Evolutionary conservation across 345 rosid species (phyloP), one percentile per base, ranked within the genome.

Genomic region (Hypericum androsaemum): DNA sequence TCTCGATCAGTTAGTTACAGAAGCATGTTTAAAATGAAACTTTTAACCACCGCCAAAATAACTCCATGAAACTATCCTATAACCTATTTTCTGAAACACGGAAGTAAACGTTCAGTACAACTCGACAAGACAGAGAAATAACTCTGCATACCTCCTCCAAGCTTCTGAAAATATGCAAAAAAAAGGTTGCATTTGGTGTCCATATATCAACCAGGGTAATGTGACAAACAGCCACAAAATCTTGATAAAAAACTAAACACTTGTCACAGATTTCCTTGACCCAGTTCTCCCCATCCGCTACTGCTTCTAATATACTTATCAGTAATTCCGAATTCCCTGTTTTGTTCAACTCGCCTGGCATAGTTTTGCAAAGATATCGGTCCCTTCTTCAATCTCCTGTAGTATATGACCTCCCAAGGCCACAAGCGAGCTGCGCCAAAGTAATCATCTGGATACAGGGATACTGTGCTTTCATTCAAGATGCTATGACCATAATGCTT

Each of bases 301-400:
- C 77, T 75, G 63, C 77, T 65, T 71, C 77, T 66, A 32, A 75
- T 46, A 46, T 65, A 75, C 55, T 71, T 73, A 54, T 79, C 80
- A 52, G 64, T 57, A 44, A 79, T 75, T 54, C 69, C 59, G 39
- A 64, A 71, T 71, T 73, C 75, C 53, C 59, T 53, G 43, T 75
- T 75, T 63, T 79, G 73, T 43, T 70, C 71, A 56, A 75, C 56
- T 38, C 77, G 62, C 54, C 62, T 68, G 12, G 75, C 71, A 58
- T 79, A 73, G 50, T 73, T 79, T 40, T 73, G 73, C 43, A 49
- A 44, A 45, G 79, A 70, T 53, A 73, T 68, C 47, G 71, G 71
- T 43, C 80, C 77, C 59, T 73, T 79, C 60, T 76, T 79, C 73
- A 71, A 71, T 57, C 79, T 75, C 63, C 80, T 74, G 47, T 68